Conservation (phyloP, 108 stramenopile species). For the Skeletonema marinoi region DNA sequence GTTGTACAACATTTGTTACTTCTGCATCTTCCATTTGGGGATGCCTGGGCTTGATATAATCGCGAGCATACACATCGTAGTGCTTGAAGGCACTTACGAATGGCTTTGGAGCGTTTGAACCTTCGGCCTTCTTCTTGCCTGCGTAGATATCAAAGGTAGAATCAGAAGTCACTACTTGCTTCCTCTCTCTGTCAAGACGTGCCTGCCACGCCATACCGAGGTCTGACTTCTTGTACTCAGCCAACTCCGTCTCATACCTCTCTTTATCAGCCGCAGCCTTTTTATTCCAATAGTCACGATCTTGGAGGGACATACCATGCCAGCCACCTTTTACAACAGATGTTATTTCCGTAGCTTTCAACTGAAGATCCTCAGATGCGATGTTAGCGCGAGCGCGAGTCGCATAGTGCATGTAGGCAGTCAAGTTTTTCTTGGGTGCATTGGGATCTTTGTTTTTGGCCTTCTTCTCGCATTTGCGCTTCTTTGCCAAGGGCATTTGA, state of each 20-base stretch:
- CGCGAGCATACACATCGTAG: constrained; percentile 64
- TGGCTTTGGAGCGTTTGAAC: constrained; percentile 75
- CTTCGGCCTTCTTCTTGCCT: constrained; percentile 45
- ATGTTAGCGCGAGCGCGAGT: constrained; percentile 55
- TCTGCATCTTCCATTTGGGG: constrained; percentile 74
- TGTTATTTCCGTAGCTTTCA: constrained; percentile 68
- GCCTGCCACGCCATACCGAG: too few species aligned
- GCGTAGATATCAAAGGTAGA: neutral
- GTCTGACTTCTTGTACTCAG: constrained; percentile 30
- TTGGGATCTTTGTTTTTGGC: constrained; percentile 75
- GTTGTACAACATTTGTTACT: constrained; percentile 61
- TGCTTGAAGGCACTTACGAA: constrained; percentile 76
- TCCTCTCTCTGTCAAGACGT: too few species aligned
- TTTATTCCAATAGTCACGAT: constrained; percentile 64
- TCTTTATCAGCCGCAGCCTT: constrained; percentile 76
- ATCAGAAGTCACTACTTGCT: neutral
- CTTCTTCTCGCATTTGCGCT: constrained; percentile 12
- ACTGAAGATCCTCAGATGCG: constrained; percentile 70
- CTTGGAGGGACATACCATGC: constrained; percentile 67
- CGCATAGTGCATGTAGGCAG: constrained; percentile 80
- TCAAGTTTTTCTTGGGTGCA: constrained; percentile 75
- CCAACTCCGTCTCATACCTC: constrained; percentile 66
- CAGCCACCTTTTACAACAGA: constrained; percentile 65
- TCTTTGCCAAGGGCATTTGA: neutral
- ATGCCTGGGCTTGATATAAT: constrained; percentile 65